Base-by-base conservation (phyloP, 2,329 filamentous ascomycete species). In the Pseudogymnoascus sp. region DNA sequence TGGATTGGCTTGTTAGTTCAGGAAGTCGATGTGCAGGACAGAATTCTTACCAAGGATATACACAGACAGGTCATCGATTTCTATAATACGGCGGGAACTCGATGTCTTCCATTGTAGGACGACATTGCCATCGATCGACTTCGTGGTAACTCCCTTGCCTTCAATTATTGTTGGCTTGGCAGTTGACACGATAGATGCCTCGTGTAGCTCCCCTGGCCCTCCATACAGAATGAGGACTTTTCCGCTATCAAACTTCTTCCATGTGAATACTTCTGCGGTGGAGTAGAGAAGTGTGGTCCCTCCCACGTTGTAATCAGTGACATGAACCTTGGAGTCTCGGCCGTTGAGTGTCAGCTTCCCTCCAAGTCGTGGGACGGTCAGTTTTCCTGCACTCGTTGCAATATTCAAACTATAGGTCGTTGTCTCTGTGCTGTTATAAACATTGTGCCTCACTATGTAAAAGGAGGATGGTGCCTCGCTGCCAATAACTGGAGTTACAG, bases 241-340 rank as follows among this genome's bases (percentile, higher is more conserved):
- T 69, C 77, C 79, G 37, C 78, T 72, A 0, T 75, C 76, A 62
- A 83, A 82, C 59, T 79, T 76, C 68, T 87, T 83, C 80, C 83
- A 86, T 0, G 83, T 86, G 62, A 83, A 82, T 33, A 88, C 78
- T 65, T 89, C 85, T 0, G 82, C 83, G 1, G 85, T 84, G 0
- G 82, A 86, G 70, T 88, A 89, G 0, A 86, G 67, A 23, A 89
- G 65, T 1, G 75, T 79, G 13, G 74, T 70, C 9, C 77, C 75
- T 0, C 82, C 83, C 38, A 88, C 72, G 5, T 79, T 73, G 61
- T 88, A 88, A 63, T 89, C 82, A 0, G 78, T 82, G 4, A 88
- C 79, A 65, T 85, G 81, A 23, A 87, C 77, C 70, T 81, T 88
- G 0, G 83, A 84, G 66, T 88, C 85, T 8, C 84, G 75, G 0